Percentiles rank a stretch among this genome's conserved stretches.
Evolutionary conservation across 768 basidiomycete genomes (phyloP).

Genomic region (Multifurca ochricompacta): DNA sequence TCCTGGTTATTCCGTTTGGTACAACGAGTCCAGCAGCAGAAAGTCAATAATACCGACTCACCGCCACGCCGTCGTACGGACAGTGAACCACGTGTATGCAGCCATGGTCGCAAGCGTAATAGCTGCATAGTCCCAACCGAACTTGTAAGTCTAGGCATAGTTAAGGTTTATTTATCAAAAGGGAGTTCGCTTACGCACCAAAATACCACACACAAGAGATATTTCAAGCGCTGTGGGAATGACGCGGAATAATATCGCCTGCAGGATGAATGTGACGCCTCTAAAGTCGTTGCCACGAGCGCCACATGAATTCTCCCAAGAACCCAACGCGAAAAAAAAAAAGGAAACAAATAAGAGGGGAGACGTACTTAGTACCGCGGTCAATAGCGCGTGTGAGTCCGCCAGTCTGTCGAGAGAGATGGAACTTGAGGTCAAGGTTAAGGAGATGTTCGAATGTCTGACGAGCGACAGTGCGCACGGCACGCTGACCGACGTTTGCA

Average conservation of each 20-base stretch:
- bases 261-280: constrained; percentile 92
- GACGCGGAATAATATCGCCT: constrained; percentile 90
- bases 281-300: constrained; percentile 34
- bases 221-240: constrained; percentile 96
- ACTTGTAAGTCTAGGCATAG: constrained; percentile 76
- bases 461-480: constrained; percentile 90
- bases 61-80: constrained; percentile 95
- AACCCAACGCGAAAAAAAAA: neutral
- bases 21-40: neutral
- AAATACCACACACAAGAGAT: constrained; percentile 91
- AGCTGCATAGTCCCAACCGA: constrained; percentile 95
- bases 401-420: constrained; percentile 88
- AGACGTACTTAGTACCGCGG: constrained; percentile 82
- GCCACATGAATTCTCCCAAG: neutral
- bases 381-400: constrained; percentile 96
- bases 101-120: constrained; percentile 80
- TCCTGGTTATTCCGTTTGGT: constrained; percentile 39
- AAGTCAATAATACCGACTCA: constrained; percentile 27
- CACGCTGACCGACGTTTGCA: constrained; percentile 89
- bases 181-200: constrained; percentile 48
- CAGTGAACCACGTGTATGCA: constrained; percentile 95
- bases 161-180: neutral
- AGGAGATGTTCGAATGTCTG: constrained; percentile 93
- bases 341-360: constrained; percentile 17
- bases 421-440: constrained; percentile 86